Evolutionary conservation across 768 basidiomycete species (phyloP), one percentile per base, ranked within the genome.

Genomic region (Cytidiella melzeri): DNA sequence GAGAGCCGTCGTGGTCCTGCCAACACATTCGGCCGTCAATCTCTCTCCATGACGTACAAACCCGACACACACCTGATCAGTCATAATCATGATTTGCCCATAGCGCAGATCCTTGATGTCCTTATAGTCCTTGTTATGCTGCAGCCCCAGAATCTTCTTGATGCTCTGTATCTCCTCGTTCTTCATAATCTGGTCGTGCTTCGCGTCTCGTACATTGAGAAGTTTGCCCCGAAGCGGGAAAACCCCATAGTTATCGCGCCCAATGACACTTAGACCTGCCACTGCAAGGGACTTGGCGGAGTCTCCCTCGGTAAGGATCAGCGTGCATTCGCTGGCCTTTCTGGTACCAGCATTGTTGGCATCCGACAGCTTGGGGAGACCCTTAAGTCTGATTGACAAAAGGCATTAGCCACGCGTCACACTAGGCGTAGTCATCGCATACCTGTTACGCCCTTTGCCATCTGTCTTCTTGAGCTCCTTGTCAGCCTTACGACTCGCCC

Each of bases 1-100:
- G 96, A n/a, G 96, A 98, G 45, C 96, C 96, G 68, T 99, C 96
- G 69, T 98, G 92, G 80, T 99, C 96, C 92, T 96, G 62, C 3
- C 43, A 18, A 41, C 37, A 18, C 12, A 3, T 6, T 19, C n/a
- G n/a, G n/a, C n/a, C n/a, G 23, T 44, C n/a, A 51, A 4, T 18
- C 18, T 38, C 18, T 9, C 23, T 50, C 10, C 30, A 24, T 10
- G 27, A 21, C n/a, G 15, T 54, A 11, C 38, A 7, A 12, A n/a
- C 11, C 6, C 11, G 11, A 18, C 15, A 67, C 77, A 42, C 46
- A 92, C 93, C 80, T 97, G 95, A 84, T 99, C 96, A 3, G 96
- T 92, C 96, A 99, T 99, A 58, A 99, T 91, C 96, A 99, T 99
- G 43, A 99, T 64, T 44, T 84, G 83, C 1, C 96, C 96, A 60